Percentiles rank a stretch among this genome's conserved stretches.
Conservation (phyloP, 2,329 filamentous ascomycete species). For the Trichoderma citrinoviride region DNA sequence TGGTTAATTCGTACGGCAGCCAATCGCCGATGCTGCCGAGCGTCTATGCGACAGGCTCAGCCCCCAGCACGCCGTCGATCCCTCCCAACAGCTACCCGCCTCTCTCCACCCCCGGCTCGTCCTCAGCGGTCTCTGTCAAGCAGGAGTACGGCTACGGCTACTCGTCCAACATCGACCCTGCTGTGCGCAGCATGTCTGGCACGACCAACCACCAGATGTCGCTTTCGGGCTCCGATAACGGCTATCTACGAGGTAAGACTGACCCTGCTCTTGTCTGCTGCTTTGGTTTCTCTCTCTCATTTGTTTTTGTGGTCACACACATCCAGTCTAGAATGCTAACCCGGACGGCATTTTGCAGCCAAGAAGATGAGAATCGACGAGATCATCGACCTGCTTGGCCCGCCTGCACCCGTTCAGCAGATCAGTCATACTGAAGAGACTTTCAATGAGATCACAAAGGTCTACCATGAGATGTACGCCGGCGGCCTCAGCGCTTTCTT, state of each 20-base stretch:
- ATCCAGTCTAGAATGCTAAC: conserved; percentile 22
- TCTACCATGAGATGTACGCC: conserved; percentile 76
- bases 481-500: conserved; percentile 71
- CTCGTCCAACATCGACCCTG: conserved; percentile 60
- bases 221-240: conserved; percentile 29
- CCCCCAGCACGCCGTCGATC: conserved; percentile 33
- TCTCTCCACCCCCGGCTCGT: conserved; percentile 31
- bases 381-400: conserved; percentile 62
- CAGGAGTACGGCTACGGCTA: conserved; percentile 49
- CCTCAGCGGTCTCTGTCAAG: conserved; percentile 36
- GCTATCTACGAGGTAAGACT: conserved; percentile 50
- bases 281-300: conserved; percentile 6
- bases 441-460: conserved; percentile 64
- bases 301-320: not conserved
- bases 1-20: conserved; percentile 44
- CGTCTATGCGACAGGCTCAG: conserved; percentile 39
- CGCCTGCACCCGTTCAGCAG: conserved; percentile 54
- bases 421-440: conserved; percentile 51
- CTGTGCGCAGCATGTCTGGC: conserved; percentile 49
- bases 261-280: conserved; percentile 26
- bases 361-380: conserved; percentile 69
- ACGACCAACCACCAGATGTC: conserved; percentile 31
- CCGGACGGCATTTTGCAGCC: conserved; percentile 30
- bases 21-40: conserved; percentile 46
- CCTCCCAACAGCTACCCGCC: conserved; percentile 32